Conservation (phyloP, 108 stramenopile genomes). For the Chaetoceros muelleri region DNA sequence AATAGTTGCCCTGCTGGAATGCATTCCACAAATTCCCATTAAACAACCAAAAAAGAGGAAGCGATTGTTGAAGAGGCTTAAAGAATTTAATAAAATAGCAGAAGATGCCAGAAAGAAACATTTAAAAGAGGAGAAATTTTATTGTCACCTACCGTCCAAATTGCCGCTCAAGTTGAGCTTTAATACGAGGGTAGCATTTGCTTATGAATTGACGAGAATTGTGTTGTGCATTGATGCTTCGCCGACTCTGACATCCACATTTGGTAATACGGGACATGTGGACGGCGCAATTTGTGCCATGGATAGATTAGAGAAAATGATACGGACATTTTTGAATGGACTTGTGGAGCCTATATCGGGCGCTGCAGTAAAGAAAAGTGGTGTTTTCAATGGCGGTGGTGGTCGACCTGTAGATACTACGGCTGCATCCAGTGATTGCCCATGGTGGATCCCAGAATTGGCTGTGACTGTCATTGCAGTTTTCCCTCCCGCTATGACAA, state of each 20-base stretch:
- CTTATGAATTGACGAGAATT: slow-evolving; percentile 69
- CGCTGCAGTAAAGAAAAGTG: slow-evolving; percentile 2
- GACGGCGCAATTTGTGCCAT: slow-evolving; percentile 33
- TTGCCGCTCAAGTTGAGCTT: slow-evolving; percentile 54
- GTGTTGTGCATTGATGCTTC: slow-evolving; percentile 77
- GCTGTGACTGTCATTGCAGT: slow-evolving; percentile 73
- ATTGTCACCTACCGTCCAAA: slow-evolving; percentile 49
- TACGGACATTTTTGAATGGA: slow-evolving; percentile 42
- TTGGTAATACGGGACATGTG: slow-evolving; percentile 20
- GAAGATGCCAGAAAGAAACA: slow-evolving; percentile 17
- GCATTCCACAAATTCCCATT: slow-evolving; percentile 22
- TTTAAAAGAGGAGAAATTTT: slow-evolving; percentile 3
- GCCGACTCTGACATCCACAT: slow-evolving; percentile 54
- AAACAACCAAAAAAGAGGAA: slow-evolving; percentile 25
- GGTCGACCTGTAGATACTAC: not conserved
- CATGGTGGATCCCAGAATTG: slow-evolving; percentile 47
- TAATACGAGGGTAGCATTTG: slow-evolving; percentile 53
- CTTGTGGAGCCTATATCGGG: slow-evolving; percentile 44
- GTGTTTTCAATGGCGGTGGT: no score
- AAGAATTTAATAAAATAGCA: slow-evolving; percentile 45
- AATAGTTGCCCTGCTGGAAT: slow-evolving; percentile 54
- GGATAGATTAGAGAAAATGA: slow-evolving; percentile 54
- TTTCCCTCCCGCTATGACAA: slow-evolving; percentile 33
- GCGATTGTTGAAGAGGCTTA: slow-evolving; percentile 26
- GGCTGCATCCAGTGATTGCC: slow-evolving; percentile 7